Evolutionary conservation across 805 yeast genomes (phyloP).

Genomic region (Wickerhamomyces hampshirensis): DNA sequence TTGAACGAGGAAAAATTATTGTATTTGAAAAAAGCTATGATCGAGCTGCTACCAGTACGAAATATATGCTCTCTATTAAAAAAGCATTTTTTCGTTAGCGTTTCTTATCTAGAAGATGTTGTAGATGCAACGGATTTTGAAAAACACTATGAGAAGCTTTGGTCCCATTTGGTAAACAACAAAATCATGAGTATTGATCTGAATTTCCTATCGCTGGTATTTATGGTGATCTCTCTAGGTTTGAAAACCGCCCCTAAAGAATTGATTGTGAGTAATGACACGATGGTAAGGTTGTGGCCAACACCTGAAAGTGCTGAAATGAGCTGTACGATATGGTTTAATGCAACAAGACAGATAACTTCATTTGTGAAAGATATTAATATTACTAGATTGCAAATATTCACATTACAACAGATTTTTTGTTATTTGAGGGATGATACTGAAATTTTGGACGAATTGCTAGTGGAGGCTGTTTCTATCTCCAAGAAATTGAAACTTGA

Average conservation of each 20-base stretch:
- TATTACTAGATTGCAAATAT: constrained; percentile 4
- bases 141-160: constrained; percentile 10
- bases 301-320: constrained; percentile 1
- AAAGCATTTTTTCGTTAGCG: constrained; percentile 12
- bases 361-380: constrained; percentile 7
- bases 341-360: constrained; percentile 15
- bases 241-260: constrained; percentile 9
- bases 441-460: constrained; percentile 5
- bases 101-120: constrained; percentile 5
- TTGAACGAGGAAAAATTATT: constrained; percentile 4
- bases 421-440: constrained; percentile 5
- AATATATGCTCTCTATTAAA: constrained; percentile 10
- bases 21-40: constrained; percentile 6
- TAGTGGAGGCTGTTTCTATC: constrained; percentile 7
- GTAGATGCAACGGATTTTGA: constrained; percentile 11
- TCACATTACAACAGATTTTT: constrained; percentile 7
- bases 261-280: constrained; percentile 7
- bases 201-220: constrained; percentile 9
- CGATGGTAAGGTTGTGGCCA: constrained; percentile 3
- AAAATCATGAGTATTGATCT: constrained; percentile 9
- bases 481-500: constrained; percentile 4
- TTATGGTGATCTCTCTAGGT: constrained; percentile 10
- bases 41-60: constrained; percentile 10
- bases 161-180: constrained; percentile 8
- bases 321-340: constrained; percentile 11